Evolutionary conservation across 2,329 filamentous ascomycete genomes (phyloP).

Genomic region (Colletotrichum horii): DNA sequence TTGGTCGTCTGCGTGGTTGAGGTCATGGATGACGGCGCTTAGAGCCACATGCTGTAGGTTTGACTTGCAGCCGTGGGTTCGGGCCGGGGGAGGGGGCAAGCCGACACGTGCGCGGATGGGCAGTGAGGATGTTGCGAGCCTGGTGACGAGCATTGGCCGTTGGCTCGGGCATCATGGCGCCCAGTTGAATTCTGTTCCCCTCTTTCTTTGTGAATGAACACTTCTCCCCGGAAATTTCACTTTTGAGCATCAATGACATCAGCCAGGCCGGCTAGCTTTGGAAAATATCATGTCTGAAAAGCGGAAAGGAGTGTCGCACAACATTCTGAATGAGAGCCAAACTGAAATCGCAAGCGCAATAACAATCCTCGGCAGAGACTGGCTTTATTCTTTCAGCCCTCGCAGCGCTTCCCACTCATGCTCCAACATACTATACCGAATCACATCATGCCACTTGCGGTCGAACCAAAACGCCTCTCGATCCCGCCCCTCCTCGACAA

Average conservation of each 20-base stretch:
- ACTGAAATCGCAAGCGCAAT: accelerated
- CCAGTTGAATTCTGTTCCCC: neutral
- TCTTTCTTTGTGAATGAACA: neutral
- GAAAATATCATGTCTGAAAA: accelerated
- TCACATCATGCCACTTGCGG: neutral
- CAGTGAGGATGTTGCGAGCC: neutral
- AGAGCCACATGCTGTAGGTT: neutral
- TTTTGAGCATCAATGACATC: neutral
- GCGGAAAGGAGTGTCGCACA: neutral
- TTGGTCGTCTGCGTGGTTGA: neutral
- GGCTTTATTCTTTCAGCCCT: accelerated
- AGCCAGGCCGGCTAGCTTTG: accelerated
- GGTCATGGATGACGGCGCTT: neutral
- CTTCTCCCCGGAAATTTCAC: neutral
- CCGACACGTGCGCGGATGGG: neutral
- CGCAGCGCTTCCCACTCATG: neutral
- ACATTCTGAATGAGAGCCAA: accelerated
- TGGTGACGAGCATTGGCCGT: neutral
- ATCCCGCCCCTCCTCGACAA: neutral
- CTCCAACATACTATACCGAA: neutral
- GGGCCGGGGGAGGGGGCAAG: neutral
- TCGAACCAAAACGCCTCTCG: neutral
- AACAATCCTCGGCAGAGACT: accelerated
- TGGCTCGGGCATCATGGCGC: neutral
- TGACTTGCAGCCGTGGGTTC: neutral